Conservation (phyloP, 306 rosid genomes). For the Citrullus colocynthis region DNA sequence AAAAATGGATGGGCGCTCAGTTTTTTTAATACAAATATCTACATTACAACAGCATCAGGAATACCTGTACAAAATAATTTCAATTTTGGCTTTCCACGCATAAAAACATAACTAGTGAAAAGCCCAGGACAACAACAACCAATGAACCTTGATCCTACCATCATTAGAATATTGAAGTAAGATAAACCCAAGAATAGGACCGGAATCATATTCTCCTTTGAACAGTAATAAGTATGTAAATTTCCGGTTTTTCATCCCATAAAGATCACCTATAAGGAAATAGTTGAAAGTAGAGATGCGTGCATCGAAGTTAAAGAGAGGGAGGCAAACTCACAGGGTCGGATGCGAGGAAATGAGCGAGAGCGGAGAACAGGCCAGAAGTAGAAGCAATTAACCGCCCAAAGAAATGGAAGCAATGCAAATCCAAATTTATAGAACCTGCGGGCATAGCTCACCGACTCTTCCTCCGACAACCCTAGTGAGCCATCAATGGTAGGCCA, state of each 20-base stretch:
- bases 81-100: neutral
- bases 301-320: neutral
- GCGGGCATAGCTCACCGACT: constrained; percentile 52
- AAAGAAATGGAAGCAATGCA: constrained; percentile 69
- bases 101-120: neutral
- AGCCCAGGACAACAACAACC: neutral
- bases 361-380: constrained; percentile 92
- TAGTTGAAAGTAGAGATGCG: neutral
- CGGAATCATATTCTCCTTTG: neutral
- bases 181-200: neutral
- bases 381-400: constrained; percentile 97
- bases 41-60: neutral
- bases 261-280: neutral
- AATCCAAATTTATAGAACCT: constrained; percentile 72
- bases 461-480: constrained; percentile 75
- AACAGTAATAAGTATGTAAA: neutral
- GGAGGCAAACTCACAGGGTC: constrained; percentile 39
- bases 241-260: neutral
- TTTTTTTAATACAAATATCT: neutral
- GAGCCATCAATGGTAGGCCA: constrained; percentile 91
- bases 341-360: constrained; percentile 64
- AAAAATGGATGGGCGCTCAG: neutral
- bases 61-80: neutral
- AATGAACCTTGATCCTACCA: neutral
- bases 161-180: neutral